phyloP scores from a whole-genome alignment of 2,329 filamentous ascomycete genomes.

The Ophiostoma fasciatum region DNA sequence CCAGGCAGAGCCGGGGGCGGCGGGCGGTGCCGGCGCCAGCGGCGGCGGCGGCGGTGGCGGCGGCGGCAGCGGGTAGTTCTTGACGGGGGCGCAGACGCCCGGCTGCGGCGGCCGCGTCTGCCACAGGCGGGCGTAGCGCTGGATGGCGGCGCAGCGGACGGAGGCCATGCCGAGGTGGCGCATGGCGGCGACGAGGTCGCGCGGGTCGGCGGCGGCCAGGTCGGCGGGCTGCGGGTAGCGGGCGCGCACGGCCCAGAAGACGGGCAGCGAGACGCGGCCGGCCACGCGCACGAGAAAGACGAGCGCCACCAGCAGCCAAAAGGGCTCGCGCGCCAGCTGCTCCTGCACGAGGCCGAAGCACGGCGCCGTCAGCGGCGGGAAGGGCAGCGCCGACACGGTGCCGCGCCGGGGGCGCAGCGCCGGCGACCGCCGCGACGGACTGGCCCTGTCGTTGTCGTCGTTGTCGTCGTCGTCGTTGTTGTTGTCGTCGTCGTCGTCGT shows the following conservation, averaged over 20 bases:
- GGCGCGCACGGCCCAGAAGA: slow-evolving; percentile 53
- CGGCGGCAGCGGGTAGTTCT: slow-evolving; percentile 25
- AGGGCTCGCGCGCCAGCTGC: slow-evolving; percentile 57
- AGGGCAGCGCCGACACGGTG: slow-evolving; percentile 42
- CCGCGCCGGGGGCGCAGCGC: slow-evolving; percentile 24
- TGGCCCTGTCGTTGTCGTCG: too few species aligned
- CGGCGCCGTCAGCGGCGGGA: slow-evolving; percentile 48
- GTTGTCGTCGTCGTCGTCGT: background rate
- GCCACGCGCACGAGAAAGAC: slow-evolving; percentile 75
- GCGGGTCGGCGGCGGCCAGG: slow-evolving; percentile 41
- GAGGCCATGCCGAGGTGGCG: slow-evolving; percentile 55
- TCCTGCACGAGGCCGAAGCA: slow-evolving; percentile 77
- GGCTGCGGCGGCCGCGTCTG: slow-evolving; percentile 43
- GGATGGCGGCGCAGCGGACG: slow-evolving; percentile 51
- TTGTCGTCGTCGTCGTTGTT: background rate
- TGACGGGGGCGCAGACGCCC: slow-evolving; percentile 38
- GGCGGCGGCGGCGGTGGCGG: too few species aligned
- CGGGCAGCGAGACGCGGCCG: slow-evolving; percentile 59
- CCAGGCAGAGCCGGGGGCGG: slow-evolving; percentile 33
- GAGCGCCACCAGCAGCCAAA: slow-evolving; percentile 66
- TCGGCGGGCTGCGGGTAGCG: slow-evolving; percentile 51
- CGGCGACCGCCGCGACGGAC: too few species aligned
- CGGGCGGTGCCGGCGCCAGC: too few species aligned
- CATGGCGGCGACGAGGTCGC: slow-evolving; percentile 47
- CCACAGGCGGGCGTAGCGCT: slow-evolving; percentile 58